These are phyloP conservation scores for Ceratocystis lukuohia DNA, from an alignment of 2,329 filamentous ascomycete species.

Conservation along the genomic window DNA sequence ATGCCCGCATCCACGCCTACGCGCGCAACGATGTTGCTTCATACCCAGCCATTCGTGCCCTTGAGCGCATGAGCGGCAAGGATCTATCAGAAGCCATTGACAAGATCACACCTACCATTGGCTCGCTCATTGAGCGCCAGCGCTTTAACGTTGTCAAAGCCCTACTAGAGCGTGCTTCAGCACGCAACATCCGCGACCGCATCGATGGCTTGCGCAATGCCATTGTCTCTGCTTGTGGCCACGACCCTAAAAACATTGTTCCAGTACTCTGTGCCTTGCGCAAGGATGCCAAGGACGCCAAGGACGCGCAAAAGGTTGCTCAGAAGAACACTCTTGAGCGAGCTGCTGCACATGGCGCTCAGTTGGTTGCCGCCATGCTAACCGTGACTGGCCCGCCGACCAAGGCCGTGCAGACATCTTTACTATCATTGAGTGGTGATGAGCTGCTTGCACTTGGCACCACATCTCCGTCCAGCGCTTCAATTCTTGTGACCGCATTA, in stretches of 20 bases:
- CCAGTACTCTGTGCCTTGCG: conserved; percentile 38
- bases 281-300: conserved; percentile 25
- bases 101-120: conserved; percentile 58
- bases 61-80: conserved; percentile 75
- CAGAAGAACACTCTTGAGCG: conserved; percentile 14
- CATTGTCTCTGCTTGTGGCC: conserved; percentile 36
- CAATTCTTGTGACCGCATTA: conserved; percentile 39
- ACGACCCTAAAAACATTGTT: conserved; percentile 35
- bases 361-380: conserved; percentile 71
- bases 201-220: conserved; percentile 36
- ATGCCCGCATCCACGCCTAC: conserved; percentile 63
- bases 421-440: conserved; percentile 44
- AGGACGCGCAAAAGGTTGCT: conserved; percentile 21
- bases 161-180: conserved; percentile 68
- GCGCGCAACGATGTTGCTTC: conserved; percentile 81
- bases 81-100: conserved; percentile 63
- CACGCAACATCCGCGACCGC: conserved; percentile 47
- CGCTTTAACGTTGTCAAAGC: conserved; percentile 68
- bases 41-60: conserved; percentile 70
- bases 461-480: conserved; percentile 35
- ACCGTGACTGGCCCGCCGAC: conserved; percentile 54
- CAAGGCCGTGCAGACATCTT: conserved; percentile 58
- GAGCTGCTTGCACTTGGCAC: conserved; percentile 52
- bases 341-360: conserved; percentile 52
- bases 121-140: conserved; percentile 57